Conservation (phyloP, 495 filamentous ascomycete species). For the Neurospora sublineolata region DNA sequence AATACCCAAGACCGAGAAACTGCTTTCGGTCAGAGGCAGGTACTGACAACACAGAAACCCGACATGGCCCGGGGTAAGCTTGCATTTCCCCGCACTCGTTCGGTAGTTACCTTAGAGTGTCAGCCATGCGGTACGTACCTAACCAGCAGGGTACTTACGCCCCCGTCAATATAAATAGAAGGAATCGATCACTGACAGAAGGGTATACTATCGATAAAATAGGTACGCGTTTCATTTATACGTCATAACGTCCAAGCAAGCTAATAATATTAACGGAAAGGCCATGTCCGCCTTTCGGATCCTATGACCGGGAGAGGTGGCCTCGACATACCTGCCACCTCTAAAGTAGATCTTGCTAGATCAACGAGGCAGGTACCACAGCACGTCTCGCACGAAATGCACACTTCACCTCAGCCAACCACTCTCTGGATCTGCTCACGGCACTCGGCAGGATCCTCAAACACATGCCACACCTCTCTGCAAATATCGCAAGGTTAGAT, state of each 20-base stretch:
- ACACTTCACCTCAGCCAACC: slow-evolving; percentile 5
- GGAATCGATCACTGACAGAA: neutral
- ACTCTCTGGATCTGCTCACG: slow-evolving; percentile 25
- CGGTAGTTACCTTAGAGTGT: neutral
- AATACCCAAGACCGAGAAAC: neutral
- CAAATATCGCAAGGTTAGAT: neutral
- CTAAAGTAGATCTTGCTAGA: neutral
- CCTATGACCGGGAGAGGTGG: neutral
- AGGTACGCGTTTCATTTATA: neutral
- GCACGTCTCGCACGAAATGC: neutral
- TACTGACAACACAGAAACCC: neutral
- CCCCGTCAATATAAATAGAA: neutral
- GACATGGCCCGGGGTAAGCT: neutral
- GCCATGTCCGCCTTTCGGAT: neutral
- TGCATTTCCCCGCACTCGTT: neutral
- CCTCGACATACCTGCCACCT: neutral
- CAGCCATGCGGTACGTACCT: neutral
- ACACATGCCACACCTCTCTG: slow-evolving; percentile 61
- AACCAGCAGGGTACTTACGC: neutral
- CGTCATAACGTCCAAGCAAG: neutral
- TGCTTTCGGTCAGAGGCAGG: neutral
- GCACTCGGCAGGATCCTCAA: slow-evolving; percentile 61
- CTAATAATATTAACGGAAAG: neutral
- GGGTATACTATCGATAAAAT: neutral
- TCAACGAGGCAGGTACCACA: neutral